These are phyloP conservation scores for Gyrodon lividus DNA, from an alignment of 768 basidiomycete genomes.

Conservation along the genomic window DNA sequence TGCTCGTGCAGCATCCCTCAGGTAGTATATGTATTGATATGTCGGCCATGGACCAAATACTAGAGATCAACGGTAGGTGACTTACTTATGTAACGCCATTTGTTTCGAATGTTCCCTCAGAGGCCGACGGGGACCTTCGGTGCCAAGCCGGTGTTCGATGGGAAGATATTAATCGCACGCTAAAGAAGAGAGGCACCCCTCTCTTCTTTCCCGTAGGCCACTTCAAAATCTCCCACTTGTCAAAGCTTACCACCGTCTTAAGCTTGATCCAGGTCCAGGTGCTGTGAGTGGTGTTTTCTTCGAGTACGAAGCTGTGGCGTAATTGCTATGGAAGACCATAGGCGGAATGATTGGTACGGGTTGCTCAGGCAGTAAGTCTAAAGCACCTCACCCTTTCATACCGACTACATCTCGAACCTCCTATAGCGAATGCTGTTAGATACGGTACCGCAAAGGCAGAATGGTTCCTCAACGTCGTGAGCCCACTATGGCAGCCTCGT, in stretches of 20 bases:
- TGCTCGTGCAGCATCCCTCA: conserved; percentile 31
- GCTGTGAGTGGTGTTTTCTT: conserved; percentile 44
- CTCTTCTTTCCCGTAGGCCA: conserved; percentile 80
- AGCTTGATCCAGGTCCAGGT: conserved; percentile 74
- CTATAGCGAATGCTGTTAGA: conserved; percentile 71
- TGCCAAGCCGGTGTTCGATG: conserved; percentile 78
- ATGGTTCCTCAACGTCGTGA: conserved; percentile 80
- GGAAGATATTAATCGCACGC: conserved; percentile 72
- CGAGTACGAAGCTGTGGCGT: conserved; percentile 1
- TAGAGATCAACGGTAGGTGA: conserved; percentile 52
- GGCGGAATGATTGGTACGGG: conserved; percentile 90
- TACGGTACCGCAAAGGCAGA: conserved; percentile 88
- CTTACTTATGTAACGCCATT: neutral
- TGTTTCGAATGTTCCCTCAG: conserved; percentile 34
- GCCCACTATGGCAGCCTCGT: conserved; percentile 23
- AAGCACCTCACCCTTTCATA: neutral
- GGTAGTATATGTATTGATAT: conserved; percentile 71
- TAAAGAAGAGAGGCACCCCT: conserved; percentile 68
- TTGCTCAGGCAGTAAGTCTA: conserved; percentile 72
- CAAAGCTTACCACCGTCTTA: conserved; percentile 22
- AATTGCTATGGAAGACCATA: conserved; percentile 52
- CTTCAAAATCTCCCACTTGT: neutral
- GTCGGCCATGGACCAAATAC: conserved; percentile 63
- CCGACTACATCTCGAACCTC: neutral
- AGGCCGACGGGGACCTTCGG: conserved; percentile 68